phyloP scores from a whole-genome alignment of 2,329 filamentous ascomycete species.

The Aspergillus costaricaensis region DNA sequence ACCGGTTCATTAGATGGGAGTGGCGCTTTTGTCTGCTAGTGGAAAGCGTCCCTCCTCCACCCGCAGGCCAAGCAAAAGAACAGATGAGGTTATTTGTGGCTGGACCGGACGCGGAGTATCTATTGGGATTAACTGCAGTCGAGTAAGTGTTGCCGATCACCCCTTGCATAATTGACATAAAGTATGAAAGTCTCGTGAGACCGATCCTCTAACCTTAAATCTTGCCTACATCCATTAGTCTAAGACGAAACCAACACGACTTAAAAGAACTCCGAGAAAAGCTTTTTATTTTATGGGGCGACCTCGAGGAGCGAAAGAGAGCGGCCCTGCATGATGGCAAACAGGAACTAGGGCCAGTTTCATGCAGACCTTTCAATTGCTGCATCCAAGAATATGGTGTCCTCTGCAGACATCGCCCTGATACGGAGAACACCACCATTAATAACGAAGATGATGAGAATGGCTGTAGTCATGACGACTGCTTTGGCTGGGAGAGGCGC shows the following conservation, averaged over 20 bases:
- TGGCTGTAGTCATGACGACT: conserved; percentile 45
- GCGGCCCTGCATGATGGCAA: conserved; percentile 29
- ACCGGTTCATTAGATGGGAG: conserved; percentile 60
- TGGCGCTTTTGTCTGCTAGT: conserved; percentile 82
- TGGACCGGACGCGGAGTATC: conserved; percentile 56
- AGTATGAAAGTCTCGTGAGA: neutral
- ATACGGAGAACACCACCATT: conserved; percentile 36
- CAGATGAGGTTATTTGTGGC: conserved; percentile 70
- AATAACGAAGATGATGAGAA: conserved; percentile 38
- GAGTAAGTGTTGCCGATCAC: conserved; percentile 46
- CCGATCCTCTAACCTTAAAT: neutral
- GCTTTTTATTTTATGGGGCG: conserved; percentile 80
- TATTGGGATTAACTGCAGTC: conserved; percentile 58
- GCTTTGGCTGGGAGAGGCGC: conserved; percentile 60
- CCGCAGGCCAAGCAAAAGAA: conserved; percentile 42
- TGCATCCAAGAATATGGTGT: conserved; percentile 73
- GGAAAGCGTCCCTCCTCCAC: conserved; percentile 62
- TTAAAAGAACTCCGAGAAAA: conserved; percentile 65
- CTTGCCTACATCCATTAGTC: conserved; percentile 42
- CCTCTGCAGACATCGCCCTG: conserved; percentile 33
- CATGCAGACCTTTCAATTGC: conserved; percentile 66
- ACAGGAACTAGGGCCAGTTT: conserved; percentile 32
- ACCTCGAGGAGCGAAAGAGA: conserved; percentile 71
- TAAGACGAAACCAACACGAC: conserved; percentile 54
- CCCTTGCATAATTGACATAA: too few species aligned